Evolutionary conservation across 108 stramenopile genomes (phyloP).

Genomic region (Fragilaria radians): DNA sequence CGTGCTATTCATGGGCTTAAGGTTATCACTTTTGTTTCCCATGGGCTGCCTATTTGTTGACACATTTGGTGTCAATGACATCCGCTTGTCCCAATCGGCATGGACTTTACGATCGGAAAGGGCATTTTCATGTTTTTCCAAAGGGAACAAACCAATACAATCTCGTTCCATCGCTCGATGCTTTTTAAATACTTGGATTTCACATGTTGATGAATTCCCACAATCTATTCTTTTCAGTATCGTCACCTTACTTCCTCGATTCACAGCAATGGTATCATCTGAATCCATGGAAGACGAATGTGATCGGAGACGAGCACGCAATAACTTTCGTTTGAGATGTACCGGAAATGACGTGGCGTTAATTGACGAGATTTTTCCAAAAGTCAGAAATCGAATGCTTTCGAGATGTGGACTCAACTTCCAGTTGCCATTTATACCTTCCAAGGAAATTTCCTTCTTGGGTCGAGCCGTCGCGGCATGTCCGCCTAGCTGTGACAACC

Average conservation of each 20-base stretch:
- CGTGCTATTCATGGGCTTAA: too few species aligned
- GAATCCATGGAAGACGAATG: neutral
- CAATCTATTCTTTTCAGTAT: too few species aligned
- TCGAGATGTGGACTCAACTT: conserved; percentile 11
- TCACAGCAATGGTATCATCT: neutral
- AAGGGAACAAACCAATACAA: neutral
- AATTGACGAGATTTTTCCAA: neutral
- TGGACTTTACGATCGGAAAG: too few species aligned
- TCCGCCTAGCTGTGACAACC: conserved; percentile 52
- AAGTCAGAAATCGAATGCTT: neutral
- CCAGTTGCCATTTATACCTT: conserved; percentile 22
- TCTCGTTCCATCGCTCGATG: neutral
- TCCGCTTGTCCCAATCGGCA: too few species aligned
- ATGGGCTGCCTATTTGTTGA: too few species aligned
- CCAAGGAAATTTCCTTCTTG: conserved; percentile 2
- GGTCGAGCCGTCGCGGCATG: neutral
- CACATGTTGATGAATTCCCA: too few species aligned
- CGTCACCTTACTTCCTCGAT: too few species aligned
- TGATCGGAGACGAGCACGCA: neutral
- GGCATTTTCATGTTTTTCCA: too few species aligned
- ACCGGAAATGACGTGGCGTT: neutral
- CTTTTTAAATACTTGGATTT: too few species aligned
- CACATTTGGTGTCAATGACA: too few species aligned
- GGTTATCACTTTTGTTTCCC: too few species aligned
- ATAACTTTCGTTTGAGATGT: neutral